Conservation (phyloP, 2,329 filamentous ascomycete genomes). For the Trichothecium sympodiale region DNA sequence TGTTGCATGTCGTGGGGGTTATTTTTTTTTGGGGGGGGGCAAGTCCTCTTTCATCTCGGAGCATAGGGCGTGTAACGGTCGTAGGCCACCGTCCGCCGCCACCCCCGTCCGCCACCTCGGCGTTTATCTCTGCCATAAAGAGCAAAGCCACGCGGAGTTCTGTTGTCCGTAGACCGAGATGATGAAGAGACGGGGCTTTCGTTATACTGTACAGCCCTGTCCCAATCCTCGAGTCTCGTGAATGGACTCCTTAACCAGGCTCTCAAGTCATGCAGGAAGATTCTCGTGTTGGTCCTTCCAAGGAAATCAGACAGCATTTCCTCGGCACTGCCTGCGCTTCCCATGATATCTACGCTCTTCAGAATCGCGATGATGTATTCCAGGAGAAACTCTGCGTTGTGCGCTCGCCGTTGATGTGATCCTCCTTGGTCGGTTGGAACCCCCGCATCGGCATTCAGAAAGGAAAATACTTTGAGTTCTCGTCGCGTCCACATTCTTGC, state of each 20-base stretch:
- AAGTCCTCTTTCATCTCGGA: too few relatives aligned
- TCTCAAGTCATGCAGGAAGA: slow-evolving; percentile 79
- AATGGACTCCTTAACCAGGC: slow-evolving; percentile 78
- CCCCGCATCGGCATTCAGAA: slow-evolving; percentile 32
- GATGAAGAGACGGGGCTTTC: neutral
- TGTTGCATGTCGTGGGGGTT: too few relatives aligned
- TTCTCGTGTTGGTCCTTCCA: slow-evolving; percentile 56
- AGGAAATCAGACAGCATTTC: slow-evolving; percentile 70
- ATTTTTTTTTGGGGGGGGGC: too few relatives aligned
- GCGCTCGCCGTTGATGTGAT: slow-evolving; percentile 29
- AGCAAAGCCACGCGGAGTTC: too few relatives aligned
- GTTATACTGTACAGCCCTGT: slow-evolving; percentile 63
- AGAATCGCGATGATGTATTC: slow-evolving; percentile 79
- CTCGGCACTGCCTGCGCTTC: slow-evolving; percentile 66
- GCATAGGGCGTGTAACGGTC: too few relatives aligned
- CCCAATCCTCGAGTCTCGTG: slow-evolving; percentile 63
- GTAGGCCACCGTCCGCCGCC: too few relatives aligned
- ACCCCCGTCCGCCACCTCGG: too few relatives aligned
- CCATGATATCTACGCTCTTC: slow-evolving; percentile 72
- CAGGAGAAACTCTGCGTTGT: slow-evolving; percentile 73
- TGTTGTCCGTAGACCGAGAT: too few relatives aligned
- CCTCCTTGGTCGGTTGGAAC: slow-evolving; percentile 1
- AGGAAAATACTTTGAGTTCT: slow-evolving; percentile 74
- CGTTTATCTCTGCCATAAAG: too few relatives aligned
- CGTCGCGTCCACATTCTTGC: slow-evolving; percentile 74